Evolutionary conservation across 2,329 filamentous ascomycete species (phyloP), one percentile per base, ranked within the genome.

Genomic region (Neofusicoccum kwambonambiense): DNA sequence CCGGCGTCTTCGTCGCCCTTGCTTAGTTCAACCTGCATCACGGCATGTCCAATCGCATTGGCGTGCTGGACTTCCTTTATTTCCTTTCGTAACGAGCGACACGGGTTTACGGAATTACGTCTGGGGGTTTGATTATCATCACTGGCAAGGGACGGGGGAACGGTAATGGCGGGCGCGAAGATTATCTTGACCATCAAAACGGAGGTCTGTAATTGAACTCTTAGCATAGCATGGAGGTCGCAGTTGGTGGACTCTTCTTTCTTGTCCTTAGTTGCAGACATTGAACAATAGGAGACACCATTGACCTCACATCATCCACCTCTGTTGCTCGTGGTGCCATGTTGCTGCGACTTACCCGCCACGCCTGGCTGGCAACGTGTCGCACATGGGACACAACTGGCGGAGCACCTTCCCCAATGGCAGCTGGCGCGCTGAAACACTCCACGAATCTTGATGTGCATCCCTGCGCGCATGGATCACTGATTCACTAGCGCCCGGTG

Each of bases 1-100:
- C 63, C 35, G 65, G 49, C 47, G 35, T 67, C 31, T 54, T 67
- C 63, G 60, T 58, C 17, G 65, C 52, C 34, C 49, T 63, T 15
- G 45, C 49, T 27, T 66, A 47, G 54, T n/a, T 7, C 44, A 34
- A 37, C 17, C 4, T 2, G 34, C 12, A 13, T 17, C 39, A 17
- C 41, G 8, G 35, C 35, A 51, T 7, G 19, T 51, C 19, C 54
- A 54, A 58, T 13, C 31, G 15, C 57, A 35, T 45, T 31, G 47
- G 19, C 27, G 35, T 52, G 41, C 52, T 19, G 37, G 54, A 17
- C n/a, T 50, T 41, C 22, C 34, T 13, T 39, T 27, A 19, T 42
- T 45, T 57, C 44, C 22, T 60, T 52, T 51, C 52, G 22, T 64
- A 52, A 58, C 61, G 56, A 60, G 41, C 56, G 56, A 60, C n/a